Base-by-base conservation (phyloP, 2,329 filamentous ascomycete genomes). In the Dothiorella sarmentorum region DNA sequence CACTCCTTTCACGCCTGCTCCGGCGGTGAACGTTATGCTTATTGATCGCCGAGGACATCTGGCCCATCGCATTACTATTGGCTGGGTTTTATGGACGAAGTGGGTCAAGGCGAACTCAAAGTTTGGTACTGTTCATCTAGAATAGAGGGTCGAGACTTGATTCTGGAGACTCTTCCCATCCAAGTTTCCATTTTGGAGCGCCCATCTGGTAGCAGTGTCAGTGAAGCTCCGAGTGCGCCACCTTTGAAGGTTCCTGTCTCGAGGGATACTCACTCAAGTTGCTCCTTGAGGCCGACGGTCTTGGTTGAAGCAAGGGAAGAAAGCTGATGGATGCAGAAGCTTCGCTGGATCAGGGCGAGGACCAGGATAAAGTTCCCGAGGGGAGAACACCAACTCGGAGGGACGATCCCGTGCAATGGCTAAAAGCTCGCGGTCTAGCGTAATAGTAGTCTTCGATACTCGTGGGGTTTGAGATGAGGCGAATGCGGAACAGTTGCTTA, bases 71-170 rank as follows among this genome's bases (percentile, higher is more conserved):
- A 43, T 43, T 17, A 43, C 7, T 22, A 7, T 43, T 15, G 40
- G 40, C 17, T 43, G 40, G 40, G 17, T 43, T 22, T 18, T 43
- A 3, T 22, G 20, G n/a, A 43, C 40, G 7, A 43, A 43, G 15
- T 43, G 40, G 40, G 17, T 15, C 10, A 43, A 26, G 40, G 40
- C 17, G 17, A 17, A 43, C n/a, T n/a, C n/a, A n/a, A n/a, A n/a
- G n/a, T n/a, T n/a, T n/a, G n/a, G n/a, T n/a, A n/a, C n/a, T n/a
- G n/a, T n/a, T n/a, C n/a, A n/a, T n/a, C n/a, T n/a, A n/a, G n/a
- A n/a, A n/a, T n/a, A n/a, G n/a, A n/a, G 70, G 70, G 38, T 73
- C 71, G 0, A 73, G 64, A 15, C 68, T 71, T 0, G 69, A 71
- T 58, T 73, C 70, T 1, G 70, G 69, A 2, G 69, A 68, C 29